Evolutionary conservation across 2,329 filamentous ascomycete species (phyloP), one percentile per base, ranked within the genome.

Genomic region (Botrytis deweyae): DNA sequence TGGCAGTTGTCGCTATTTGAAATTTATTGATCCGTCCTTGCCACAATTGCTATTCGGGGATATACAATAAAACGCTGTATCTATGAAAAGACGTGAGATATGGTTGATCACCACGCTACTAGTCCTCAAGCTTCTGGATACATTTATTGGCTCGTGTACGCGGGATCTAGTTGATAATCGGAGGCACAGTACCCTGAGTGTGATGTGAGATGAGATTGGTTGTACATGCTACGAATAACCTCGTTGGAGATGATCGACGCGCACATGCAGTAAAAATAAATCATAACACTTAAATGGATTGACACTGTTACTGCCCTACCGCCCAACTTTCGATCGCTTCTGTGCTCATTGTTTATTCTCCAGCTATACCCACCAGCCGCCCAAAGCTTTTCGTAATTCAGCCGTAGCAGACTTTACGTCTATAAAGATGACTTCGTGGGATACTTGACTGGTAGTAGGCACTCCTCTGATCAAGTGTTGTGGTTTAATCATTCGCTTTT

Each of bases 41-140:
- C 52, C 6, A 8, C 14, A 2, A 1, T 6, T 18, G 25, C n/a
- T 29, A 0, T 29, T 29, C 1, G n/a, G 14, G n/a, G 0, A 16
- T 55, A 1, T 29, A 0, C 1, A 29, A 29, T 29, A 16, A 1
- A 55, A n/a, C 12, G n/a, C n/a, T 3, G 14, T 18, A 29, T 29
- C 12, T 55, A 0, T 5, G 3, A 7, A 6, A 29, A 58, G 3
- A 58, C 7, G 52, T 58, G n/a, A 58, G 3, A 16, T 29, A 29
- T 29, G 29, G 29, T 29, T 29, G 29, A 29, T 2, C 14, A 18
- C 6, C n/a, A 8, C 14, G 2, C n/a, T 8, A 29, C 29, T 14
- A 8, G 14, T 8, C 1, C 52, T 58, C n/a, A 4, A 58, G n/a
- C n/a, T 58, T 58, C n/a, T 1, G 52, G 4, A 29, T 29, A 29